Conservation (phyloP, 108 stramenopile genomes). For the Stephanodiscus triporus region DNA sequence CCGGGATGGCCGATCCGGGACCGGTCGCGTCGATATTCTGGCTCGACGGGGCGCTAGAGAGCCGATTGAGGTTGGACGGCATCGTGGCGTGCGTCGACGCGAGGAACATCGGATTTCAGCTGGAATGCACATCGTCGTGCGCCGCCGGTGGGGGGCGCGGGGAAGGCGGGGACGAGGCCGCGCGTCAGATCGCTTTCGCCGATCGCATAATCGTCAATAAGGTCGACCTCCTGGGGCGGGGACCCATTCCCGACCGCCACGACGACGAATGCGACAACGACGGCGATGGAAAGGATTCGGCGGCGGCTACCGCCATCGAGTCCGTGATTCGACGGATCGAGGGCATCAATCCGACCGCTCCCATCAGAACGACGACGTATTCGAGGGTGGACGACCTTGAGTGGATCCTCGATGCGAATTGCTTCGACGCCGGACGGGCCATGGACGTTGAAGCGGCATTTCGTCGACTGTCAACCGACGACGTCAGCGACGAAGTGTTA, state of each 20-base stretch:
- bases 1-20: conserved; percentile 91
- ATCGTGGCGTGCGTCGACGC: conserved; percentile 81
- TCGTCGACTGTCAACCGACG: conserved; percentile 11
- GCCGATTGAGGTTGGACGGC: conserved; percentile 77
- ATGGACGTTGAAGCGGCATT: conserved; percentile 51
- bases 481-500: background rate
- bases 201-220: conserved; percentile 89
- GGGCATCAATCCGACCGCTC: conserved; percentile 88
- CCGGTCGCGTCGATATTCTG: conserved; percentile 88
- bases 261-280: conserved; percentile 10
- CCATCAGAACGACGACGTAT: conserved; percentile 66
- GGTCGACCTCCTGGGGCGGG: conserved; percentile 61
- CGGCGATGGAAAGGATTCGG: conserved; percentile 11
- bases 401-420: conserved; percentile 88
- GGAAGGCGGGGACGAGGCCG: conserved; percentile 71
- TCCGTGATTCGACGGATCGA: conserved; percentile 46
- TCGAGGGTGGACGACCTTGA: conserved; percentile 80
- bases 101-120: conserved; percentile 62
- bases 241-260: background rate
- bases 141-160: background rate
- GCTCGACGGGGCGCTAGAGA: conserved; percentile 85
- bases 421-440: conserved; percentile 70
- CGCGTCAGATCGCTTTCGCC: conserved; percentile 89
- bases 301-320: conserved; percentile 10
- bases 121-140: conserved; percentile 47